A percentile compares a stretch with the other conserved stretches of the same genome.
Conservation (phyloP, 495 filamentous ascomycete genomes). For the Entonaema liquescens region DNA sequence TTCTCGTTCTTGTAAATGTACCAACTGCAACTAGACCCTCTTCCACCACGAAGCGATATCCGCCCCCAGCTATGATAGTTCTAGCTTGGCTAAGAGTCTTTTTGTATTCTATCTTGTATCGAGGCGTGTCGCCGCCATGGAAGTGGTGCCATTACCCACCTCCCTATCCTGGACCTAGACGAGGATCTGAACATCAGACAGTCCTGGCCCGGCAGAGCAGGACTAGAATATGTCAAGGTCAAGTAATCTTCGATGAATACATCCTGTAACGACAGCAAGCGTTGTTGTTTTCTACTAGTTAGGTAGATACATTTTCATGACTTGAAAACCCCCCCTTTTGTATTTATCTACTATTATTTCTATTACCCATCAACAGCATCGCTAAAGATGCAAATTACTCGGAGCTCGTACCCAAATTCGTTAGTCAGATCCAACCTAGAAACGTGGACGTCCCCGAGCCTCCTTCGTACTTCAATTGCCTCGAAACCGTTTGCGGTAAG, state of each 20-base stretch:
- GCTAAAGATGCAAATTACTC: neutral
- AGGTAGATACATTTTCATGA: neutral
- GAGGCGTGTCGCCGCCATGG: slow-evolving; percentile 19
- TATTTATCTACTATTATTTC: neutral
- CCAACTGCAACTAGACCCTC: neutral
- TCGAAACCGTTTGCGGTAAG: slow-evolving; percentile 33
- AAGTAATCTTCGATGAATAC: neutral
- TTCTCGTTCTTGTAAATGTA: slow-evolving; percentile 5
- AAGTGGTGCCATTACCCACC: slow-evolving; percentile 55
- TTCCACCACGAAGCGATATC: slow-evolving; percentile 47
- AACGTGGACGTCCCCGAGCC: slow-evolving; percentile 7
- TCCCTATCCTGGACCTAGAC: slow-evolving; percentile 31
- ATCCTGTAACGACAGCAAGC: slow-evolving; percentile 2
- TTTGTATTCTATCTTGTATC: slow-evolving; percentile 22
- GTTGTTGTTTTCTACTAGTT: neutral
- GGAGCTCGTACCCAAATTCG: neutral
- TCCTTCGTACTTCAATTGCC: slow-evolving; percentile 16
- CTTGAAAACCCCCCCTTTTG: neutral
- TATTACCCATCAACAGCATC: neutral
- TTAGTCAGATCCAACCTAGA: neutral
- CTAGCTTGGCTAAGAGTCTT: slow-evolving; percentile 7
- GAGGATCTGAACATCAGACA: slow-evolving; percentile 41
- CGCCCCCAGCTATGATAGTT: slow-evolving; percentile 38
- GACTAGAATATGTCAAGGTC: neutral
- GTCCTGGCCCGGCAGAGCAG: slow-evolving; percentile 8